These are phyloP conservation scores for Berberis vulgaris DNA, from an alignment of 164 flowering plant genomes.

Conservation along the genomic window DNA sequence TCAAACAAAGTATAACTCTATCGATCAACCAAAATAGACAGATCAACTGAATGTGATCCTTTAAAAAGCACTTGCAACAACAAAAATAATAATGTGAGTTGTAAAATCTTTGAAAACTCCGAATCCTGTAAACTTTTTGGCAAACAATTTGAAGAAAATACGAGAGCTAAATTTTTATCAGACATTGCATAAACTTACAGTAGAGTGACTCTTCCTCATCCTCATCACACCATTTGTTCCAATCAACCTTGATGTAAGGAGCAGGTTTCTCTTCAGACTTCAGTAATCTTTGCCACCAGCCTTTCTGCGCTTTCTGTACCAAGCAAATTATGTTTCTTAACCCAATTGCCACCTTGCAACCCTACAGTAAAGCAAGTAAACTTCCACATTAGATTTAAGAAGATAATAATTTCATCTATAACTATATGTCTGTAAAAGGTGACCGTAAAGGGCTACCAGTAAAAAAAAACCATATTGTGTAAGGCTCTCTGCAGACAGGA, in stretches of 20 bases:
- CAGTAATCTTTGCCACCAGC: slow-evolving; percentile 80
- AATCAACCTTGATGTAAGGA: slow-evolving; percentile 86
- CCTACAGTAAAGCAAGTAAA: slow-evolving; percentile 31
- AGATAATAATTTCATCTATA: not conserved
- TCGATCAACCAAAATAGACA: not conserved
- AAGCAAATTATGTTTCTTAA: slow-evolving; percentile 64
- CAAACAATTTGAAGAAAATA: too few species aligned
- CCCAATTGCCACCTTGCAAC: slow-evolving; percentile 57
- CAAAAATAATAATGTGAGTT: too few species aligned
- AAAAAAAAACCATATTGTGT: too few species aligned
- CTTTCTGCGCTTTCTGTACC: slow-evolving; percentile 61
- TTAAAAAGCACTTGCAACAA: not conserved
- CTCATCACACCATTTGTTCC: slow-evolving; percentile 96
- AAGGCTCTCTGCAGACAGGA: too few species aligned
- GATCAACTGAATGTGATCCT: not conserved
- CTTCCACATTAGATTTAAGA: not conserved
- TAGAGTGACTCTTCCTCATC: slow-evolving; percentile 59
- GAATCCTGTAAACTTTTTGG: too few species aligned
- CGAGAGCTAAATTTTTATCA: not conserved
- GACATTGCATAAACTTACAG: slow-evolving; percentile 31
- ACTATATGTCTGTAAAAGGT: too few species aligned
- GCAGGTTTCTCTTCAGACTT: slow-evolving; percentile 79
- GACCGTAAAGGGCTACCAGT: too few species aligned
- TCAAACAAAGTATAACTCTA: not conserved
- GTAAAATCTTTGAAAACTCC: too few species aligned